Percentiles rank a stretch among this genome's conserved stretches.
phyloP scores from a whole-genome alignment of 2,329 filamentous ascomycete genomes.

The Hypoxylon sp. region DNA sequence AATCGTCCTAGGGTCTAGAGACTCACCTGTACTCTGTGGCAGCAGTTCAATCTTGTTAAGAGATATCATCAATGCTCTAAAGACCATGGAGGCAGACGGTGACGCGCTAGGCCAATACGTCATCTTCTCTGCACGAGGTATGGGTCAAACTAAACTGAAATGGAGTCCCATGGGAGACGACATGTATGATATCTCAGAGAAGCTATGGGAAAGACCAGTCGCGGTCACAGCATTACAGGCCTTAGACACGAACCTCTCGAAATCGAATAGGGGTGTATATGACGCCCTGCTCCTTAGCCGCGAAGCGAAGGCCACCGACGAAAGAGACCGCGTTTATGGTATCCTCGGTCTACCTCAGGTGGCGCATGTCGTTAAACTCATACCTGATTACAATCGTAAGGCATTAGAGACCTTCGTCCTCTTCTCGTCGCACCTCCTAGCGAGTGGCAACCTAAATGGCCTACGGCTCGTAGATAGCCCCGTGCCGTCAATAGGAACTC shows the following conservation, averaged over 20 bases:
- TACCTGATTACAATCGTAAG: constrained; percentile 22
- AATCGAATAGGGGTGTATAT: constrained; percentile 22
- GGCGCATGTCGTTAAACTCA: constrained; percentile 4
- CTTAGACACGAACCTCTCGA: constrained; percentile 15
- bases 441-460: constrained; percentile 27
- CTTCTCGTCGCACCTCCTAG: constrained; percentile 21
- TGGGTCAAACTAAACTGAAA: not conserved
- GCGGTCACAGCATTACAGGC: constrained; percentile 19
- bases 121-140: constrained; percentile 13
- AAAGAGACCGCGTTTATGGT: constrained; percentile 29
- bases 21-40: constrained; percentile 30
- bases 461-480: constrained; percentile 32
- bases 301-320: constrained; percentile 29
- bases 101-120: constrained; percentile 24
- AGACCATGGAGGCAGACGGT: constrained; percentile 17
- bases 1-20: constrained; percentile 24
- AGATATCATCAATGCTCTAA: constrained; percentile 22
- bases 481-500: constrained; percentile 16
- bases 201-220: constrained; percentile 28
- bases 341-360: constrained; percentile 26
- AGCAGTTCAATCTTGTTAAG: constrained; percentile 19
- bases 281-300: constrained; percentile 28
- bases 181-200: constrained; percentile 23
- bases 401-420: constrained; percentile 24
- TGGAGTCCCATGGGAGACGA: constrained; percentile 18